Percentiles rank a stretch among this genome's conserved stretches.
These are phyloP conservation scores for Metarhizium robertsii DNA, from an alignment of 2,329 filamentous ascomycete genomes.

Conservation along the genomic window DNA sequence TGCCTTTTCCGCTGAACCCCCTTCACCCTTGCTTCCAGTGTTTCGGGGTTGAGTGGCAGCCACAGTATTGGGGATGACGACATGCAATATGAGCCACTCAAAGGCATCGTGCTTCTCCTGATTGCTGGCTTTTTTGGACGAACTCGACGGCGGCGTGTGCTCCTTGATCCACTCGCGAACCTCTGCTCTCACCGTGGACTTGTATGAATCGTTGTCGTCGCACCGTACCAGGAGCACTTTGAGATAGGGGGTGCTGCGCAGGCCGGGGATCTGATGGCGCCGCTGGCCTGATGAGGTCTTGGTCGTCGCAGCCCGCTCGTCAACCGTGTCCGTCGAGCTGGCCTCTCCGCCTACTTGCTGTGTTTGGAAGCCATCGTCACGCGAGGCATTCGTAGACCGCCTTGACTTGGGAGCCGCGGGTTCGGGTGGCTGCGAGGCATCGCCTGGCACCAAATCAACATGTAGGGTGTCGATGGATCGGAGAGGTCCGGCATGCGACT, in stretches of 20 bases:
- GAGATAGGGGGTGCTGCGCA: conserved; percentile 87
- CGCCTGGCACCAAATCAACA: conserved; percentile 69
- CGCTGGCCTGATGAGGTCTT: conserved; percentile 34
- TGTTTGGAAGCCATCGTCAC: conserved; percentile 53
- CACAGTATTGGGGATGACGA: conserved; percentile 77
- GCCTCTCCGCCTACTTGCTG: conserved; percentile 37
- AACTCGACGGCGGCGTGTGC: conserved; percentile 51
- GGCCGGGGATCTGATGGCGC: conserved; percentile 88
- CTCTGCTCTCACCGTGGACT: conserved; percentile 64
- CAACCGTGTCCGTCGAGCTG: conserved; percentile 28
- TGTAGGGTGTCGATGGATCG: conserved; percentile 91
- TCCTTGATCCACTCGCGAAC: conserved; percentile 87
- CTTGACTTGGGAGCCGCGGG: conserved; percentile 20
- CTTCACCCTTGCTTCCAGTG: conserved; percentile 42
- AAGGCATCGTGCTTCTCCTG: conserved; percentile 94
- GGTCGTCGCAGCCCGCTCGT: conserved; percentile 23
- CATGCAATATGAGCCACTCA: conserved; percentile 90
- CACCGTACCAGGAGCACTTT: conserved; percentile 85
- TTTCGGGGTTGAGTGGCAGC: conserved; percentile 70
- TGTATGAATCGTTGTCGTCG: conserved; percentile 94
- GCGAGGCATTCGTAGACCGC: conserved; percentile 23
- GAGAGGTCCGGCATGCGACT: conserved; percentile 82
- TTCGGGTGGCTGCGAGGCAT: conserved; percentile 33
- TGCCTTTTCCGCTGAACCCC: conserved; percentile 56
- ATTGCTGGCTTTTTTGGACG: conserved; percentile 47